These are phyloP conservation scores for Botryotinia globosa DNA, from an alignment of 2,329 filamentous ascomycete genomes.

Conservation along the genomic window DNA sequence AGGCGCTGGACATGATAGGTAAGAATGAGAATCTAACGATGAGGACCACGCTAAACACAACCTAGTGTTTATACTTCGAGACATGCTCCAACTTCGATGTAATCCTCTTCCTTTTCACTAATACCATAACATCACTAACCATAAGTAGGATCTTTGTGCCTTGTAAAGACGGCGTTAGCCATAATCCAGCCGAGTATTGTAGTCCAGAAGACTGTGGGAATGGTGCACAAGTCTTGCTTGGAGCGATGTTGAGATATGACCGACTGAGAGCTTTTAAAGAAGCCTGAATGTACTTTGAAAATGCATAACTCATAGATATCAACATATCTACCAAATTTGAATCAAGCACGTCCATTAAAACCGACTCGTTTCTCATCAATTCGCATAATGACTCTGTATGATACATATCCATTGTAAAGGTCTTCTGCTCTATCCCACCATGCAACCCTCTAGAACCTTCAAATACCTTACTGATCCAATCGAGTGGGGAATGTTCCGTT, in stretches of 20 bases:
- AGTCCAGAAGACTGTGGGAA: constrained; percentile 57
- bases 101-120: constrained; percentile 14
- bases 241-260: constrained; percentile 44
- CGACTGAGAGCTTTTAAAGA: constrained; percentile 32
- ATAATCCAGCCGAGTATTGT: constrained; percentile 62
- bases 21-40: constrained; percentile 39
- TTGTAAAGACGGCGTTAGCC: constrained; percentile 60
- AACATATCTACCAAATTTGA: background rate
- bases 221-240: constrained; percentile 50
- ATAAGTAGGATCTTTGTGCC: constrained; percentile 55
- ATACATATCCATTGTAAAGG: constrained; percentile 33
- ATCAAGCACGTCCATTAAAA: constrained; percentile 18
- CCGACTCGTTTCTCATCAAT: constrained; percentile 30
- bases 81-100: constrained; percentile 60
- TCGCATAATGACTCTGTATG: constrained; percentile 36
- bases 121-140: constrained; percentile 10
- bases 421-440: constrained; percentile 25
- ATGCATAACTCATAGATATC: constrained; percentile 7
- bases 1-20: constrained; percentile 61
- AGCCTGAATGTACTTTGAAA: constrained; percentile 11
- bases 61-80: constrained; percentile 58
- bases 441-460: constrained; percentile 5
- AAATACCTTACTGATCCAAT: constrained; percentile 49
- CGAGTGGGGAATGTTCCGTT: constrained; percentile 66
- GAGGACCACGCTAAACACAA: constrained; percentile 26